phyloP scores from a whole-genome alignment of 805 yeast genomes.

The Ogataea populi-albae region DNA sequence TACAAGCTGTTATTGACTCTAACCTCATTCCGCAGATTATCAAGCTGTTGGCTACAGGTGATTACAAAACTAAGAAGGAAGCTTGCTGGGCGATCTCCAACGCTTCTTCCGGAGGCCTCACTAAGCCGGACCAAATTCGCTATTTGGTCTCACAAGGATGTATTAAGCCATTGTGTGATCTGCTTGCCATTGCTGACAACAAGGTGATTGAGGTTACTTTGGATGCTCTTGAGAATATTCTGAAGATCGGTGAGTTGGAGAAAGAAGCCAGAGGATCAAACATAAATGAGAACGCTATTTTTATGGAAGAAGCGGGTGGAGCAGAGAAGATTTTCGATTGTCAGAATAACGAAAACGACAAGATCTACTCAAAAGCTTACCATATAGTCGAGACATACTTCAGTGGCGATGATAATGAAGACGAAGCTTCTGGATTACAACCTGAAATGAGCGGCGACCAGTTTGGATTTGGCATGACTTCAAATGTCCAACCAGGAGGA shows the following conservation, averaged over 20 bases:
- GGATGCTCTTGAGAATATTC: conserved; percentile 90
- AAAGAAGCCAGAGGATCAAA: conserved; percentile 68
- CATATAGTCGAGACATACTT: conserved; percentile 88
- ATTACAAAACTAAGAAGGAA: conserved; percentile 94
- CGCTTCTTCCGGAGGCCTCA: conserved; percentile 93
- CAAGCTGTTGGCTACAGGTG: conserved; percentile 71
- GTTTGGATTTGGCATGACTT: conserved; percentile 80
- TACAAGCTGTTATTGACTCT: conserved; percentile 94
- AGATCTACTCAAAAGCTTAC: conserved; percentile 88
- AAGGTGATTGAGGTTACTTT: conserved; percentile 92
- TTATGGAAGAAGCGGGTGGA: conserved; percentile 97
- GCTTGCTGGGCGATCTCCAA: conserved; percentile 99
- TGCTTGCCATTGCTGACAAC: conserved; percentile 82
- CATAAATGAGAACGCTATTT: conserved; percentile 84
- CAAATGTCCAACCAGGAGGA: conserved; percentile 43
- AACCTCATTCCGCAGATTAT: conserved; percentile 91
- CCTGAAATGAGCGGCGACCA: conserved; percentile 75
- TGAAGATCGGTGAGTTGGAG: conserved; percentile 92
- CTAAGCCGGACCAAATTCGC: conserved; percentile 89
- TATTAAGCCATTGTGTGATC: conserved; percentile 94
- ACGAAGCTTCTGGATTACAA: conserved; percentile 64
- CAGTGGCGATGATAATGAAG: conserved; percentile 73
- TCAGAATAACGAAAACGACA: conserved; percentile 88
- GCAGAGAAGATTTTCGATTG: conserved; percentile 93
- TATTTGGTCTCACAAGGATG: conserved; percentile 94